Evolutionary conservation across 768 basidiomycete genomes (phyloP), one percentile per base, ranked within the genome.

Genomic region (Scleroderma bovista): DNA sequence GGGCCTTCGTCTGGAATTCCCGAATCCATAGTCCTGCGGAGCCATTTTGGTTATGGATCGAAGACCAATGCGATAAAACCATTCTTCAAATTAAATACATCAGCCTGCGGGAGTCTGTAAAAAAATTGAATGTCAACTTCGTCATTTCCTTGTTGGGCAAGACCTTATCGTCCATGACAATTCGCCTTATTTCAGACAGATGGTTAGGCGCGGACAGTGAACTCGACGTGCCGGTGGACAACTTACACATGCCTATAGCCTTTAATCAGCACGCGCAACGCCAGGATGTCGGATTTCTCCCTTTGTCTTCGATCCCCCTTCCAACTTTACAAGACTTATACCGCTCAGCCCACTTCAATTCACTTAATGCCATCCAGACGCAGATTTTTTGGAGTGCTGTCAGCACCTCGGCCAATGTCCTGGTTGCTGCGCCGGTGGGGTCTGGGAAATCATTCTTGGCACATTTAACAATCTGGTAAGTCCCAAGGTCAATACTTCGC

Each of bases 11-110:
- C 13, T 98, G 96, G 95, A 86, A 74, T 56, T 58, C 71, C 22
- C 87, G 80, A 63, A 58, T 84, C 3, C 93, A 96, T 58, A 88
- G 86, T 0, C 72, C 70, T 11, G 71, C 73, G 2, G 92, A 98
- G 65, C 86, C 91, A 2, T 97, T 97, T 69, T 97, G 91, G 85
- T 66, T 99, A 26, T 98, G 96, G 96, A 72, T 96, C 3, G 93
- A 98, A 69, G 92, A 94, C 59, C 75, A 84, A 33, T 78, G 86
- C 31, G 86, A 83, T n/a, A 55, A 77, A n/a, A 77, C 77, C 33
- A 94, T 98, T 59, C 77, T 93, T 11, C 93, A 95, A 61, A 75
- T 87, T 47, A 72, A 83, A 1, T 83, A 87, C 58, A 68, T 94
- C 22, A 58, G 83, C 31, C 79, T 97, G 53, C 84, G 86, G 39